Evolutionary conservation across 2,329 filamentous ascomycete species (phyloP).

Genomic region (Akanthomyces lecanii): DNA sequence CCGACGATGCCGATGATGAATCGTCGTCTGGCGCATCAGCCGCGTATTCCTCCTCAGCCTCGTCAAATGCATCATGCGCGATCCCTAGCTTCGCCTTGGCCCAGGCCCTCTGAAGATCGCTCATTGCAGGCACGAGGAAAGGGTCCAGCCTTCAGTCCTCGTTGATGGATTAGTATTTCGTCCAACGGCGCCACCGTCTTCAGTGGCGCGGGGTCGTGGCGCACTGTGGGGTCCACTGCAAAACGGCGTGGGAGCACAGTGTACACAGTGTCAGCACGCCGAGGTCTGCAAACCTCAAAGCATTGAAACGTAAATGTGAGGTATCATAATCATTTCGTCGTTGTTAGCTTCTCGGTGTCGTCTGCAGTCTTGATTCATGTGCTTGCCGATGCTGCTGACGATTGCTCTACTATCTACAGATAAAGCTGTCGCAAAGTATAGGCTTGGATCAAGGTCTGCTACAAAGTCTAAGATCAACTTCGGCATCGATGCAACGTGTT

Average conservation of each 20-base stretch:
- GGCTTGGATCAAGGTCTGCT: too few relatives aligned
- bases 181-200: neutral
- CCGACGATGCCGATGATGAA: conserved; percentile 64
- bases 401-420: too few relatives aligned
- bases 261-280: neutral
- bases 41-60: conserved; percentile 50
- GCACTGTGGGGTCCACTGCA: conserved; percentile 7
- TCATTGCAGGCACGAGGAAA: conserved; percentile 51
- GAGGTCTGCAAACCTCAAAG: neutral
- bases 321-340: neutral
- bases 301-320: neutral
- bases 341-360: too few relatives aligned
- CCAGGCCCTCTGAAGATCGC: conserved; percentile 74
- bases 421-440: too few relatives aligned
- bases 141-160: conserved; percentile 14
- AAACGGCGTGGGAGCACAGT: neutral
- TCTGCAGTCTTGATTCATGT: too few relatives aligned
- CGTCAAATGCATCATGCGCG: conserved; percentile 46
- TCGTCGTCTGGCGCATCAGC: conserved; percentile 52
- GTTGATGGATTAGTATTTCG: neutral
- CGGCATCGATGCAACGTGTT: too few relatives aligned
- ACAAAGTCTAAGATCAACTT: too few relatives aligned
- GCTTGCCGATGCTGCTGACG: too few relatives aligned
- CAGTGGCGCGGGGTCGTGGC: conserved; percentile 6
- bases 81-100: conserved; percentile 69